Evolutionary conservation across 768 basidiomycete species (phyloP).

Genomic region (Psilocybe cyanescens): DNA sequence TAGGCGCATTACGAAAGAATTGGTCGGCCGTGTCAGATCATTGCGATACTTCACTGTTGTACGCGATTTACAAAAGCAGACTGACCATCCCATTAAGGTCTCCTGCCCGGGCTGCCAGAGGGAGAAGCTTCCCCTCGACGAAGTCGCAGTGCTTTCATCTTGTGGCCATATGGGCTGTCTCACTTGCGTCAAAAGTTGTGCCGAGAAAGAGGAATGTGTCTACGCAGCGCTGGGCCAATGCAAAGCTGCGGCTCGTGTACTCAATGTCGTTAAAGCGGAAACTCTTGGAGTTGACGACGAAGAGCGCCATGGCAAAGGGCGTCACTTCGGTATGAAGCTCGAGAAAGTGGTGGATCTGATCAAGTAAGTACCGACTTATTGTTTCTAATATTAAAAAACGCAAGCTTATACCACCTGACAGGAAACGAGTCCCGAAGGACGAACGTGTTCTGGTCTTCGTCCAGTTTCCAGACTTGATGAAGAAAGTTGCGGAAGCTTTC

Average conservation of each 20-base stretch:
- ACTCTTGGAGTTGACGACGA: slow-evolving; percentile 82
- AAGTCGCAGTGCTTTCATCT: slow-evolving; percentile 86
- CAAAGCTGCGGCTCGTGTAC: slow-evolving; percentile 75
- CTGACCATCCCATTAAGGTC: slow-evolving; percentile 58
- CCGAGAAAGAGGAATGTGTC: slow-evolving; percentile 82
- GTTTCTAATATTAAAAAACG: neutral
- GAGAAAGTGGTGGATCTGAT: slow-evolving; percentile 78
- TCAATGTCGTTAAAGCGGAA: slow-evolving; percentile 83
- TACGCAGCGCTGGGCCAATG: slow-evolving; percentile 72
- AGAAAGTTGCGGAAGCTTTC: slow-evolving; percentile 87
- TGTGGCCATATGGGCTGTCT: slow-evolving; percentile 91
- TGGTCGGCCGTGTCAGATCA: slow-evolving; percentile 88
- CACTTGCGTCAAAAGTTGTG: slow-evolving; percentile 71
- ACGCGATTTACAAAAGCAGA: slow-evolving; percentile 83
- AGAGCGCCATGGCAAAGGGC: slow-evolving; percentile 70
- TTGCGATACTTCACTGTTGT: slow-evolving; percentile 92
- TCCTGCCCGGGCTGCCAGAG: slow-evolving; percentile 67
- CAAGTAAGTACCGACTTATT: slow-evolving; percentile 50
- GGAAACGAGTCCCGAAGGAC: slow-evolving; percentile 67
- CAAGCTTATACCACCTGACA: slow-evolving; percentile 29
- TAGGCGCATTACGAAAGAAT: slow-evolving; percentile 82
- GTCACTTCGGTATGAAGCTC: slow-evolving; percentile 82
- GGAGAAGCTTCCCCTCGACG: slow-evolving; percentile 58
- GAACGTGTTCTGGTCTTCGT: slow-evolving; percentile 92
- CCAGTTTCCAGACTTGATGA: slow-evolving; percentile 94